A percentile compares a stretch with the other conserved stretches of the same genome.
Evolutionary conservation across 495 filamentous ascomycete genomes (phyloP).

Genomic region (Lepraria neglecta): DNA sequence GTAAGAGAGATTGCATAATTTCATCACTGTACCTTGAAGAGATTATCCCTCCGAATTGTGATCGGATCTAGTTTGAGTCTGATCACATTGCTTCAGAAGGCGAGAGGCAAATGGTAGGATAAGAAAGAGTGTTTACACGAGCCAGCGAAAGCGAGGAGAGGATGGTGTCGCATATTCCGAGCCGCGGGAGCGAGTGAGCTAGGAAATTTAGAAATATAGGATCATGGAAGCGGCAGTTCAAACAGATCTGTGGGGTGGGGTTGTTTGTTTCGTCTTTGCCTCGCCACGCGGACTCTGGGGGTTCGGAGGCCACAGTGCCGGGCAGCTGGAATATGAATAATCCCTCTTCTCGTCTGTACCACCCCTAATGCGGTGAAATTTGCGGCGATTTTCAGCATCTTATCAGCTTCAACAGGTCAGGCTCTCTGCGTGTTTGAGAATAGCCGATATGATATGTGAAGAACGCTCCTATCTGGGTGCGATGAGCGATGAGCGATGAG

Average conservation of each 20-base stretch:
- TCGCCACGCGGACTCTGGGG: background rate
- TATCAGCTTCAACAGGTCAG: conserved; percentile 1
- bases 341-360: conserved; percentile 3
- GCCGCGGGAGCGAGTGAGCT: conserved; percentile 11
- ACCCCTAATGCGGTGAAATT: conserved; percentile 3
- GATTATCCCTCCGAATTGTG: background rate
- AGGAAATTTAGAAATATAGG: conserved; percentile 15
- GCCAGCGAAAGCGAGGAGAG: conserved; percentile 16
- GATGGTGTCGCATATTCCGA: conserved; percentile 14
- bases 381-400: background rate
- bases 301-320: background rate
- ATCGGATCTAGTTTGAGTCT: background rate
- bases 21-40: background rate
- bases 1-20: background rate
- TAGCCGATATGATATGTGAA: conserved; percentile 4
- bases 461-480: background rate
- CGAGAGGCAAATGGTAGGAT: conserved; percentile 4
- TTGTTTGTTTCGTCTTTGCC: conserved; percentile 11
- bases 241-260: conserved; percentile 13
- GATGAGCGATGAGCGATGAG: background rate
- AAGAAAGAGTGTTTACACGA: conserved; percentile 9
- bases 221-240: conserved; percentile 11
- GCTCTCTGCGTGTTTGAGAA: conserved; percentile 3
- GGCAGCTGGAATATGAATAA: conserved; percentile 1
- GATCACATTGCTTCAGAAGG: background rate